These are phyloP conservation scores for Auxenochlorella protothecoides DNA, from an alignment of 139 green algal genomes.

Conservation along the genomic window DNA sequence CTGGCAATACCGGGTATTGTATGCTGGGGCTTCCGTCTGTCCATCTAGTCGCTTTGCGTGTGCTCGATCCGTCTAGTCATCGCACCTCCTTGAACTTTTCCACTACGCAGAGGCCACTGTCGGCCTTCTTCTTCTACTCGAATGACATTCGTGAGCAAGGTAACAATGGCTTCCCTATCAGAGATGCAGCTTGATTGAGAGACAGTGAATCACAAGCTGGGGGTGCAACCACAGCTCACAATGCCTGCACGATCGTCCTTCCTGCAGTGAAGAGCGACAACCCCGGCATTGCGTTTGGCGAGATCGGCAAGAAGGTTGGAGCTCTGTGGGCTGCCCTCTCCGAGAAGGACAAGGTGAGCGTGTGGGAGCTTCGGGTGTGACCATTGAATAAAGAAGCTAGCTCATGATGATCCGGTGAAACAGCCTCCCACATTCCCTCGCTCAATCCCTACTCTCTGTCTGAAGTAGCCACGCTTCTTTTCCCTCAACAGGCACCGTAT, in stretches of 20 bases:
- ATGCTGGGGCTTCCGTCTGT: too few relatives aligned
- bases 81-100: neutral
- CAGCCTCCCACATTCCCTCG: too few relatives aligned
- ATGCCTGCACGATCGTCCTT: neutral
- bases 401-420: too few relatives aligned
- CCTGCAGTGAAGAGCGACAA: constrained; percentile 10
- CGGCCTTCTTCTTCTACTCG: neutral
- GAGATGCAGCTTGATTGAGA: too few relatives aligned
- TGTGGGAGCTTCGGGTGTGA: neutral
- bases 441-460: too few relatives aligned
- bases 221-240: too few relatives aligned
- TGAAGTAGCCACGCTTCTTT: neutral
- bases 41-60: too few relatives aligned
- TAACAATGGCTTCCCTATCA: neutral
- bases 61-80: too few relatives aligned
- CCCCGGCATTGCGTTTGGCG: constrained; percentile 3
- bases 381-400: too few relatives aligned
- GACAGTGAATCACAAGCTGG: too few relatives aligned
- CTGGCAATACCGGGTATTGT: too few relatives aligned
- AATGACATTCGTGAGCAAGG: neutral
- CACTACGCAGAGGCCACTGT: neutral
- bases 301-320: constrained; percentile 24
- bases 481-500: constrained; percentile 3
- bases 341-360: constrained; percentile 16
- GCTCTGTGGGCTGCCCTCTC: constrained; percentile 16